These are phyloP conservation scores for Fusarium begoniae DNA, from an alignment of 2,329 filamentous ascomycete species.

Conservation along the genomic window DNA sequence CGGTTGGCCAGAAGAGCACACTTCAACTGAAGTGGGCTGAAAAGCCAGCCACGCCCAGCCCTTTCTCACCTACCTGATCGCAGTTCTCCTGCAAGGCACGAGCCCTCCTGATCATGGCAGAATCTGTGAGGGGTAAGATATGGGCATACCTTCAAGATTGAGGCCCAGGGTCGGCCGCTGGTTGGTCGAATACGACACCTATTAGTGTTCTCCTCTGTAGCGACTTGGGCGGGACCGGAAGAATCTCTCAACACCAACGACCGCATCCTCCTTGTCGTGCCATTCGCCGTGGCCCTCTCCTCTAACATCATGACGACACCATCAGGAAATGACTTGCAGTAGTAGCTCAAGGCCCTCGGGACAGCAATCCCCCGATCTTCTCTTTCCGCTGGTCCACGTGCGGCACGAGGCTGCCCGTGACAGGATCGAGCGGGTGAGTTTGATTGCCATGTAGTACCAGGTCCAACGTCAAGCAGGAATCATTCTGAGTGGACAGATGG, in stretches of 20 bases:
- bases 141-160: neutral
- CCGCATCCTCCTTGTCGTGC: neutral
- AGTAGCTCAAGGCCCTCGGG: constrained; percentile 14
- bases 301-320: constrained; percentile 17
- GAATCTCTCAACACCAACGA: constrained; percentile 7
- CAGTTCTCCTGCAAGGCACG: constrained; percentile 37
- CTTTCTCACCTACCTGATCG: constrained; percentile 2
- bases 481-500: neutral
- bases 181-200: constrained; percentile 11
- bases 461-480: constrained; percentile 3
- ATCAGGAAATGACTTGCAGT: constrained; percentile 39
- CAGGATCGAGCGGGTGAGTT: constrained; percentile 16
- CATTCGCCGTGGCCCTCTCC: constrained; percentile 6
- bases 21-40: constrained; percentile 25
- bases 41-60: constrained; percentile 10
- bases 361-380: constrained; percentile 2
- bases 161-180: constrained; percentile 21
- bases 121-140: constrained; percentile 26
- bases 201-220: neutral
- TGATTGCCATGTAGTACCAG: constrained; percentile 19
- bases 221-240: constrained; percentile 4
- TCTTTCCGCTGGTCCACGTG: constrained; percentile 13
- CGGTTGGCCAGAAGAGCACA: constrained; percentile 12
- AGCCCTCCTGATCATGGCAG: constrained; percentile 15
- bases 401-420: constrained; percentile 29